Conservation (phyloP, 2,329 filamentous ascomycete species). For the Trichoderma gracile region DNA sequence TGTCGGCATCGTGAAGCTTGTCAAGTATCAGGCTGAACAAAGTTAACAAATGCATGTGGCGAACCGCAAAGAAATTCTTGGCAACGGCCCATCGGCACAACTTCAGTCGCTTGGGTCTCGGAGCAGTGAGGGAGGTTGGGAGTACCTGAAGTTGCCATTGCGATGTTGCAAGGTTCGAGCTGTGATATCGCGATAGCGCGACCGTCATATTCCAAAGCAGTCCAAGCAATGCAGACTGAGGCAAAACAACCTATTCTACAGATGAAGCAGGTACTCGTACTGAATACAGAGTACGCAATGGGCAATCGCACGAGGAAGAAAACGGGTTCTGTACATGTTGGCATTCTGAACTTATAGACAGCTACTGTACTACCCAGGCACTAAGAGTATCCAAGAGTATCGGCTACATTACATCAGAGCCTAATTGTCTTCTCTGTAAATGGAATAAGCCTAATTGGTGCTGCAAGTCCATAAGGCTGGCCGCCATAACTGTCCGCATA, state of each 20-base stretch:
- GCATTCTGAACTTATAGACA: no score
- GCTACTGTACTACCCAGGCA: no score
- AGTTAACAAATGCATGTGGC: not conserved
- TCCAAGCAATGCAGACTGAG: no score
- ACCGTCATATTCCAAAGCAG: no score
- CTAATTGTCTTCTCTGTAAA: conserved; percentile 3
- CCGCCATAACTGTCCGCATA: conserved; percentile 5
- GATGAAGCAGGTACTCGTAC: no score
- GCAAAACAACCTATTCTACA: no score
- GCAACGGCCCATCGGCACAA: conserved; percentile 7
- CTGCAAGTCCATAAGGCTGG: conserved; percentile 1
- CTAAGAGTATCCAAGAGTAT: no score
- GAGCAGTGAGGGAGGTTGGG: not conserved
- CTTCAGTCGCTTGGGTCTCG: no score
- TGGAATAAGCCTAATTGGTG: not conserved
- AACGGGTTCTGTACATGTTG: no score
- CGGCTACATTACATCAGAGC: not conserved
- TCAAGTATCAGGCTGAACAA: not conserved
- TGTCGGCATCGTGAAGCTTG: not conserved
- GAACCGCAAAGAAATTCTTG: not conserved
- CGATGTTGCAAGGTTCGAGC: not conserved
- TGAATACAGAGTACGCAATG: no score
- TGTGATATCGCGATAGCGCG: no score
- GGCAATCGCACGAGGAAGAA: no score
- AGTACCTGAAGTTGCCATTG: not conserved